Evolutionary conservation across 1,139 yeast genomes (phyloP).

Genomic region (Pichia sp.): DNA sequence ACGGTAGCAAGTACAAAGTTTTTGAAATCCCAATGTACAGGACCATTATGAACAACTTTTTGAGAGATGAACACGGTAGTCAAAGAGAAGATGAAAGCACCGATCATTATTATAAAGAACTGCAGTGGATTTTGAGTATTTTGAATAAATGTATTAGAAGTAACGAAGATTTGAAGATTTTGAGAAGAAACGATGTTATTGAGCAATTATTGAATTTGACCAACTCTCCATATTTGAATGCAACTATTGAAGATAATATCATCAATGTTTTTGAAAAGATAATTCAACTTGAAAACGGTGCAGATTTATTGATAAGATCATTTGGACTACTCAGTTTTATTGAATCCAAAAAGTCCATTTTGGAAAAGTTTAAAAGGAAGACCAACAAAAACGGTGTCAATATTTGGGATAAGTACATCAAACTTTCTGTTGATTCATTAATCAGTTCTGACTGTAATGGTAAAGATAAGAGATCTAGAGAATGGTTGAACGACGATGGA

Average conservation of each 20-base stretch:
- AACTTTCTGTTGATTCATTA: constrained; percentile 39
- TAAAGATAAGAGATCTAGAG: constrained; percentile 45
- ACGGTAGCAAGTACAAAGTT: constrained; percentile 44
- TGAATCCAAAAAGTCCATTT: constrained; percentile 32
- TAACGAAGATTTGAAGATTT: constrained; percentile 41
- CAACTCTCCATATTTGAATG: constrained; percentile 40
- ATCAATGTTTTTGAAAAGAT: constrained; percentile 39
- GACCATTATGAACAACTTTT: constrained; percentile 28
- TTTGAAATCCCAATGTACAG: constrained; percentile 61
- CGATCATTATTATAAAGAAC: constrained; percentile 43
- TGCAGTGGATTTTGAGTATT: constrained; percentile 56
- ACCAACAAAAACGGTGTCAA: not conserved
- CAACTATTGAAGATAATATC: constrained; percentile 33
- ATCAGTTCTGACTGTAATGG: constrained; percentile 33
- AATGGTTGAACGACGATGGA: constrained; percentile 53
- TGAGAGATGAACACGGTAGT: constrained; percentile 22
- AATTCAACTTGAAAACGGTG: constrained; percentile 52
- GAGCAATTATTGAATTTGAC: constrained; percentile 60
- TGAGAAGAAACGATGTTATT: constrained; percentile 45
- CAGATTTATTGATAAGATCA: constrained; percentile 53
- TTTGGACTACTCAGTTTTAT: constrained; percentile 47
- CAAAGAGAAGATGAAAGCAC: constrained; percentile 28
- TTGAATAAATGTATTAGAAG: constrained; percentile 39
- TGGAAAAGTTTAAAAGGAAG: constrained; percentile 13
- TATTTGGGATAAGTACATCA: constrained; percentile 33